Evolutionary conservation across 345 rosid species (phyloP).

Genomic region (Zanthoxylum bungeanum): DNA sequence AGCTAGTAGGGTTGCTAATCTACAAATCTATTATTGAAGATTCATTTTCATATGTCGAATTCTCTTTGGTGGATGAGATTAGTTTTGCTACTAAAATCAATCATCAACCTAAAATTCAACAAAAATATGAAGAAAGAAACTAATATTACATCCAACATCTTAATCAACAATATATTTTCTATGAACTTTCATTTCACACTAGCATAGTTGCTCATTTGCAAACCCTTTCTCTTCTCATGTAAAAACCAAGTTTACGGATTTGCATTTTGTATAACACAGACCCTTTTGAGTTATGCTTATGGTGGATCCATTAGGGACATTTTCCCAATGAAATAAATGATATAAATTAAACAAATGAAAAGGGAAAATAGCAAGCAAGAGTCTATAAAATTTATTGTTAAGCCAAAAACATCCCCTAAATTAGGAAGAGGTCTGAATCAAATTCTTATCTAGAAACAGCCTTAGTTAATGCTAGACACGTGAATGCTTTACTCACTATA

Average conservation of each 20-base stretch:
- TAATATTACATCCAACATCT: not conserved
- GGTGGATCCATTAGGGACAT: not conserved
- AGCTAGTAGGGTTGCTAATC: not conserved
- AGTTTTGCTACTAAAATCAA: not conserved
- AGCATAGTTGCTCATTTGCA: too few species aligned
- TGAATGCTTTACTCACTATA: not conserved
- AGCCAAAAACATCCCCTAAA: not conserved
- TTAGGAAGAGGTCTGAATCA: not conserved
- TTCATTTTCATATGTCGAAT: not conserved
- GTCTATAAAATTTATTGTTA: not conserved
- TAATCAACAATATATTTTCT: not conserved
- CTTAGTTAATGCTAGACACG: constrained; percentile 5
- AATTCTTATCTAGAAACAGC: not conserved
- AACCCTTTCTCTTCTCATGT: too few species aligned
- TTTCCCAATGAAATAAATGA: not conserved
- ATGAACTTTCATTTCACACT: constrained; percentile 5
- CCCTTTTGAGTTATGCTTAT: too few species aligned
- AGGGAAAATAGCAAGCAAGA: not conserved
- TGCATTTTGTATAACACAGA: too few species aligned
- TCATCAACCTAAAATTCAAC: not conserved
- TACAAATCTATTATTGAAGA: not conserved
- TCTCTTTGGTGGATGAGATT: too few species aligned
- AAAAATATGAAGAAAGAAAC: not conserved
- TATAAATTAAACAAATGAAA: not conserved
- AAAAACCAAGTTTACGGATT: too few species aligned